Percentiles rank a stretch among this genome's conserved stretches.
These are phyloP conservation scores for Delphinella strobiligena DNA, from an alignment of 2,329 filamentous ascomycete species.

Conservation along the genomic window DNA sequence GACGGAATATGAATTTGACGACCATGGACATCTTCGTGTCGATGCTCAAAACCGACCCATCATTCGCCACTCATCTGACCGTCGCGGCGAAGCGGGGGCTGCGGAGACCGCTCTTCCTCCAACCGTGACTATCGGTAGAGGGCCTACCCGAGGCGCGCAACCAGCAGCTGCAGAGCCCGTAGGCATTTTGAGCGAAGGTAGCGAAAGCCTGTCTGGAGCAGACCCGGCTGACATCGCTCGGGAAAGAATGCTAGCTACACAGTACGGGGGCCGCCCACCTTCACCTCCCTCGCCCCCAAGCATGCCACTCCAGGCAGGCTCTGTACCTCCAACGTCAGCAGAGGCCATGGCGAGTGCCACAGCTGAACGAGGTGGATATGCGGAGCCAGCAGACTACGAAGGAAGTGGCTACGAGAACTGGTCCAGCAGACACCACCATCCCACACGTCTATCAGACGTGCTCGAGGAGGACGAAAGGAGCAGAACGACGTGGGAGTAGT, in stretches of 20 bases:
- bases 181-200: slow-evolving; percentile 25
- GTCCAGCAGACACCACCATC: slow-evolving; percentile 70
- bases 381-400: slow-evolving; percentile 21
- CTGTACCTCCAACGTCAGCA: slow-evolving; percentile 17
- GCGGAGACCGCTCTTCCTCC: slow-evolving; percentile 10
- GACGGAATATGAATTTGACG: slow-evolving; percentile 59
- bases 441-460: slow-evolving; percentile 78
- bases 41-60: slow-evolving; percentile 52
- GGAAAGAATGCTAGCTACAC: slow-evolving; percentile 35
- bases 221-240: slow-evolving; percentile 37
- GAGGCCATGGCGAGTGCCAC: slow-evolving; percentile 20
- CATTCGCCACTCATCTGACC: slow-evolving; percentile 29
- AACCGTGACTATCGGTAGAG: slow-evolving; percentile 12
- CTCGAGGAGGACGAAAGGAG: slow-evolving; percentile 65
- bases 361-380: slow-evolving; percentile 9
- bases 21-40: slow-evolving; percentile 47
- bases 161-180: neutral
- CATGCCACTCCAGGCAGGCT: slow-evolving; percentile 4
- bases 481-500: slow-evolving; percentile 18
- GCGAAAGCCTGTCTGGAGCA: slow-evolving; percentile 35
- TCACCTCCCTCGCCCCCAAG: slow-evolving; percentile 16
- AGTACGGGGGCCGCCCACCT: slow-evolving; percentile 27
- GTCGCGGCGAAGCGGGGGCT: neutral
- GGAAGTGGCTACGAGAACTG: slow-evolving; percentile 52
- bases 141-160: neutral